Percentiles rank a stretch among this genome's conserved stretches.
phyloP scores from a whole-genome alignment of 1,284 basidiomycete species.

The Malassezia globosa region DNA sequence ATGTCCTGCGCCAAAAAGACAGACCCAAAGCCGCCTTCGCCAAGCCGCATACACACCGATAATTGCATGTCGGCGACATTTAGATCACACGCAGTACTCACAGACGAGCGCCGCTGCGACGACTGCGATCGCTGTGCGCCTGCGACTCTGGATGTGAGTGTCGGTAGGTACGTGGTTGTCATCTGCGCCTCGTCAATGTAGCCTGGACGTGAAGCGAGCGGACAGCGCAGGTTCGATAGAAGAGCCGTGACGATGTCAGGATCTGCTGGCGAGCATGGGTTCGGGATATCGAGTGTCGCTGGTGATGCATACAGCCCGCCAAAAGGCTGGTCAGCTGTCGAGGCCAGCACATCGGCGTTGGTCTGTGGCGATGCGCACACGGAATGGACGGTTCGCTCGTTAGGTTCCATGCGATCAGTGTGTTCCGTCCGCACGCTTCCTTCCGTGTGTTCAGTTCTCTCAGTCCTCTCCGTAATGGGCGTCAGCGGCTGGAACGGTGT shows the following conservation, averaged over 20 bases:
- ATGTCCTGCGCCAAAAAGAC: slow-evolving; percentile 65
- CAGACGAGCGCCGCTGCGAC: slow-evolving; percentile 1
- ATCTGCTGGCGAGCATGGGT: slow-evolving; percentile 81
- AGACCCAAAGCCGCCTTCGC: slow-evolving; percentile 89
- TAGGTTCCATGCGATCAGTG: no score
- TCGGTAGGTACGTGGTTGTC: slow-evolving; percentile 55
- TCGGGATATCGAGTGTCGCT: slow-evolving; percentile 51
- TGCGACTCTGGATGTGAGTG: slow-evolving; percentile 49
- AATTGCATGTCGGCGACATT: slow-evolving; percentile 53
- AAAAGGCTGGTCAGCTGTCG: slow-evolving; percentile 2
- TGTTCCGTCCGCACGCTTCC: no score
- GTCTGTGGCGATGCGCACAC: no score
- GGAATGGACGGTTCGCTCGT: no score
- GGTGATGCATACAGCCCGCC: slow-evolving; percentile 6
- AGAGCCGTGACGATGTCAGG: slow-evolving; percentile 58
- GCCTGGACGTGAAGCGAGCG: slow-evolving; percentile 53
- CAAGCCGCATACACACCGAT: slow-evolving; percentile 70
- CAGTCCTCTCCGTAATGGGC: slow-evolving; percentile 39
- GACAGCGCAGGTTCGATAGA: slow-evolving; percentile 57
- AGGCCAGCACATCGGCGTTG: no score
- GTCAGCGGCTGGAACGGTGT: slow-evolving; percentile 32
- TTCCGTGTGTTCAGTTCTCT: no score
- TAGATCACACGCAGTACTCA: slow-evolving; percentile 25
- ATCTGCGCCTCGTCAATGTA: slow-evolving; percentile 54
- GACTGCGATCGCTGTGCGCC: background rate